phyloP scores from a whole-genome alignment of 2,329 filamentous ascomycete genomes.

The Nothophaeocryptopus gaeumannii region DNA sequence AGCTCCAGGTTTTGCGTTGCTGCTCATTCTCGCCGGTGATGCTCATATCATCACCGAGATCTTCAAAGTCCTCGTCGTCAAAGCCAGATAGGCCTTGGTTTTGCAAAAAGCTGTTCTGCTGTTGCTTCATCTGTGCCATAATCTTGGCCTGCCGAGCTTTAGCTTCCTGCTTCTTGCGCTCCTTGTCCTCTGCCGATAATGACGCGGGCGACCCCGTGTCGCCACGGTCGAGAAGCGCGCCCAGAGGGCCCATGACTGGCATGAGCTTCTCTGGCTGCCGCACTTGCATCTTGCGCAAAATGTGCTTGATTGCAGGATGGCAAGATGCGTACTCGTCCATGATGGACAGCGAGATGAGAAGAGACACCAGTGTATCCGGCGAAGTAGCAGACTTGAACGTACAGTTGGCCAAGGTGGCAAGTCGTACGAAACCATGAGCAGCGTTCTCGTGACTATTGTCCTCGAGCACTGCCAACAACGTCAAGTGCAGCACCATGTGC shows the following conservation, averaged over 20 bases:
- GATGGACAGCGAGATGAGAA: constrained; percentile 45
- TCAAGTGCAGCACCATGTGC: constrained; percentile 84
- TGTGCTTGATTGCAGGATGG: constrained; percentile 77
- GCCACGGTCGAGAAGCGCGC: constrained; percentile 70
- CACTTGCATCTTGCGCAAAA: constrained; percentile 81
- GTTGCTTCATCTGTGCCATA: constrained; percentile 97
- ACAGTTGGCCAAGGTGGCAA: constrained; percentile 22
- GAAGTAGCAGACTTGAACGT: constrained; percentile 1
- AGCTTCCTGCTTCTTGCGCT: constrained; percentile 86
- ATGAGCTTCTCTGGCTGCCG: constrained; percentile 73
- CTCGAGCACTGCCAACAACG: constrained; percentile 81
- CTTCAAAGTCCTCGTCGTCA: constrained; percentile 73
- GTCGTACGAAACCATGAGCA: constrained; percentile 25
- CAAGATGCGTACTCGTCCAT: constrained; percentile 78
- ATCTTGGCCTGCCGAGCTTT: constrained; percentile 85
- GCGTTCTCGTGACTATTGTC: constrained; percentile 49
- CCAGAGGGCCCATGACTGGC: constrained; percentile 51
- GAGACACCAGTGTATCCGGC: constrained; percentile 46
- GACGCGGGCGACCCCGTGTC: constrained; percentile 77
- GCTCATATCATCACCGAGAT: constrained; percentile 64
- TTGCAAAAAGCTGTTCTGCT: constrained; percentile 91
- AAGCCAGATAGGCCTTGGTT: constrained; percentile 89
- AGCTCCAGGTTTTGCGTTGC: constrained; percentile 77
- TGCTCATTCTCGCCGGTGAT: constrained; percentile 59
- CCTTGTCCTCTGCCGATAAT: constrained; percentile 62